Base-by-base conservation (phyloP, 2,329 filamentous ascomycete species). In the Onygenales sp. region DNA sequence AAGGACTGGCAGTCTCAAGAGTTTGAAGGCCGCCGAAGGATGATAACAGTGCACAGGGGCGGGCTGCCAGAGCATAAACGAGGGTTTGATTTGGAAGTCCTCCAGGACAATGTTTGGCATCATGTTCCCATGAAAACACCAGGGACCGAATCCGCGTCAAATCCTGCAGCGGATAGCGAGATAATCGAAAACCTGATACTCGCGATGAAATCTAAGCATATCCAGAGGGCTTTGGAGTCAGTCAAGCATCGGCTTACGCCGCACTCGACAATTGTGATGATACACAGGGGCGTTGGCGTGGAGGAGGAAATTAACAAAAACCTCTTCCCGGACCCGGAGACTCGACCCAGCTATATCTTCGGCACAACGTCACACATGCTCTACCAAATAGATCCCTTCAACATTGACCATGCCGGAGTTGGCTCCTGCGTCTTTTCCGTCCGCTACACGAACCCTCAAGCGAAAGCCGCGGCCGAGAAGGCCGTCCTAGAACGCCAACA, bases 221-320 rank as follows among this genome's bases (percentile, higher is more conserved):
- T 87, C 0, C 67, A 87, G n/a, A 72, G 78, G 1, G 85, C 87
- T 42, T 69, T 95, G 11, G 73, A 79, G 6, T 70, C 79, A 1
- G 80, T 95, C 51, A 77, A 84, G 2, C 78, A 82, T 57, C 80
- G 88, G 8, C 71, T 94, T n/a, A 77, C 80, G 43, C 73, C 78
- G 2, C 73, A 82, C 32, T 89, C 86, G 1, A 87, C 88, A 0
- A 78, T 95, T 7, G 82, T 87, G 55, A 79, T 95, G 53, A 68
- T 94, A 53, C 86, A 89, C 54, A 87, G 92, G 57, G 89, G 91
- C 1, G 81, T 97, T 69, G 92, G 93, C 0, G 74, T 89, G 1
- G 76, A 89, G n/a, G 90, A 97, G 48, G 79, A 84, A 48, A 77
- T 96, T 42, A 89, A 89, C 61, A 70, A 78, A 36, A 69, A 78